Evolutionary conservation across 345 rosid species (phyloP).

Genomic region (Corchorus capsularis): DNA sequence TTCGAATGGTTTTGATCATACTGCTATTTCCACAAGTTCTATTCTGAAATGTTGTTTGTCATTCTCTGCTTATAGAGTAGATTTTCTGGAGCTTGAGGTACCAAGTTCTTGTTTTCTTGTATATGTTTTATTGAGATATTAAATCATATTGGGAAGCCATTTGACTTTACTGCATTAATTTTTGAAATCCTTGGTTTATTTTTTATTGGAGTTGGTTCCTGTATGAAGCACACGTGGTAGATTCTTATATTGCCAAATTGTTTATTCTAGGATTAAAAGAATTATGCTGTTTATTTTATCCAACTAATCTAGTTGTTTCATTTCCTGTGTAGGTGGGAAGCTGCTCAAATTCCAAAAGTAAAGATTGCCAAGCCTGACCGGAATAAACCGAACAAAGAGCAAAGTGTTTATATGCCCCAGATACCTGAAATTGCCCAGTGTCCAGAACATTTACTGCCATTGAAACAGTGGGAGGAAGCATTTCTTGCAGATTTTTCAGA

Average conservation of each 20-base stretch:
- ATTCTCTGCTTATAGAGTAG: background rate
- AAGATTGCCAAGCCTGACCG: constrained; percentile 61
- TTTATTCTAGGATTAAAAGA: background rate
- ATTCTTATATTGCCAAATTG: background rate
- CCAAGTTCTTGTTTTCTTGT: background rate
- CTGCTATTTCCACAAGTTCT: background rate
- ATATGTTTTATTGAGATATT: background rate
- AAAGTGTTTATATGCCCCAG: constrained; percentile 84
- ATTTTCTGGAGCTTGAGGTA: background rate
- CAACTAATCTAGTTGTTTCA: constrained; percentile 22
- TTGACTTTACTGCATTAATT: background rate
- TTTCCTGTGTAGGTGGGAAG: constrained; percentile 79
- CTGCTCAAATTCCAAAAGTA: constrained; percentile 74
- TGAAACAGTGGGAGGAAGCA: constrained; percentile 79
- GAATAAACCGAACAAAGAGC: constrained; percentile 51
- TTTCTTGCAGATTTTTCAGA: constrained; percentile 80
- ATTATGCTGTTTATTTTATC: background rate
- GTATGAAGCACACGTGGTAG: background rate
- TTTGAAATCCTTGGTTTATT: background rate
- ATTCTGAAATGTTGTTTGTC: background rate
- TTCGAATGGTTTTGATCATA: background rate
- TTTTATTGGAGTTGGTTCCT: background rate
- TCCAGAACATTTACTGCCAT: constrained; percentile 62
- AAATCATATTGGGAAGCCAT: background rate
- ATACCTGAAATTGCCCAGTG: constrained; percentile 80